Evolutionary conservation across 176 grass and related monocot genomes (phyloP), one percentile per base, ranked within the genome.

Genomic region (Juncus effusus): DNA sequence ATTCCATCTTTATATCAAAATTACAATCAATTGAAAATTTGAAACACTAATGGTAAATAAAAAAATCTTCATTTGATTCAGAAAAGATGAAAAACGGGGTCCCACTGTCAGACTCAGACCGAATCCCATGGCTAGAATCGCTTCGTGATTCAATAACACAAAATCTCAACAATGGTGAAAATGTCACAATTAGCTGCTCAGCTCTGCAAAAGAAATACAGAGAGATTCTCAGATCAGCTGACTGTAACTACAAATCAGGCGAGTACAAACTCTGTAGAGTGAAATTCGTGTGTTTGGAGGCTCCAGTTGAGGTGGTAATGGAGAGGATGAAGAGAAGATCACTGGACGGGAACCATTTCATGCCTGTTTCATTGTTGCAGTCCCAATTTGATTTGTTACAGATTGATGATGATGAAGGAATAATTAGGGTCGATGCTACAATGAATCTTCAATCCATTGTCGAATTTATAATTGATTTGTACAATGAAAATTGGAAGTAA

Each of bases 321-420:
- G 72, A 80, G 0, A 73, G 94, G 75, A 86, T 97, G 72, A 49
- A 0, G 37, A 64, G 76, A 12, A 57, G 88, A 65, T 81, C 88
- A 2, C 6, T 3, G 58, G 75, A 92, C 51, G 85, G 64, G 47
- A 67, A 59, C 0, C 94, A 97, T 50, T 89, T 92, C 83, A 97
- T 97, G 94, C 88, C 94, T 16, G 60, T 69, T 3, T 82, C 77
- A 75, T 55, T 93, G 60, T 61, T 97, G 57, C 82, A 65, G 40
- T 92, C 85, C 56, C 94, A 97, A 65, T 76, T 97, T 63, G 78
- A 99, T 73, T 73, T 86, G 85, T 77, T 93, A 47, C 76, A 82
- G 80, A 60, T 90, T 11, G 50, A 99, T 40, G 42, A 41, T 2
- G 72, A 35, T 0, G 94, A 93, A 75, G 83, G 71, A 6, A 82